phyloP scores from a whole-genome alignment of 805 yeast genomes.

The Saturnispora dispora region DNA sequence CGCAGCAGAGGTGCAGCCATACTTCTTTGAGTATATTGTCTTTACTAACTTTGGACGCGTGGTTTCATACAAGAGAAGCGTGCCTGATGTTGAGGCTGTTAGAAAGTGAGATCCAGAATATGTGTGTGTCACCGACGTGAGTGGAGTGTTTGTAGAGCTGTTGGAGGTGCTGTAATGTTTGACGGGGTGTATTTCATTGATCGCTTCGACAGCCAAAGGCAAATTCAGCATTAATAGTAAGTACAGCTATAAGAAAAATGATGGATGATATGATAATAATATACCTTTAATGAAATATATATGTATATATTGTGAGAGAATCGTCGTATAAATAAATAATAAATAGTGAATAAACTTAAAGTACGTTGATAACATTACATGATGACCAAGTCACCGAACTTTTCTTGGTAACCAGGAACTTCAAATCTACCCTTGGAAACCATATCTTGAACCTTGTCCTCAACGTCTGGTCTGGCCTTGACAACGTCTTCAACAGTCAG shows the following conservation, averaged over 20 bases:
- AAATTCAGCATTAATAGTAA: not conserved
- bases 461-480: conserved; percentile 95
- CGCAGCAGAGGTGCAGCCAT: conserved; percentile 81
- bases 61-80: conserved; percentile 75
- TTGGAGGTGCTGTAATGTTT: not conserved
- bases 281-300: not conserved
- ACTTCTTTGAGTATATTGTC: conserved; percentile 74
- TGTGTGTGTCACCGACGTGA: conserved; percentile 4
- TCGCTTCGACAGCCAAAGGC: not conserved
- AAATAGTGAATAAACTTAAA: conserved; percentile 9
- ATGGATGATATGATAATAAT: not conserved
- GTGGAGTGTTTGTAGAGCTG: not conserved
- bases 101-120: conserved; percentile 32
- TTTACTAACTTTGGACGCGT: conserved; percentile 58
- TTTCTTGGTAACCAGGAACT: conserved; percentile 97
- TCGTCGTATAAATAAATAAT: conserved; percentile 11
- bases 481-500: conserved; percentile 92
- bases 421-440: conserved; percentile 96
- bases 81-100: conserved; percentile 71
- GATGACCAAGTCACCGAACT: conserved; percentile 93
- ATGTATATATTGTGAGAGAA: conserved; percentile 5
- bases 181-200: not conserved
- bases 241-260: not conserved
- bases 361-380: conserved; percentile 41
- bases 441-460: conserved; percentile 90